Evolutionary conservation across 176 grass and related monocot genomes (phyloP).

Genomic region (Otatea glauca): DNA sequence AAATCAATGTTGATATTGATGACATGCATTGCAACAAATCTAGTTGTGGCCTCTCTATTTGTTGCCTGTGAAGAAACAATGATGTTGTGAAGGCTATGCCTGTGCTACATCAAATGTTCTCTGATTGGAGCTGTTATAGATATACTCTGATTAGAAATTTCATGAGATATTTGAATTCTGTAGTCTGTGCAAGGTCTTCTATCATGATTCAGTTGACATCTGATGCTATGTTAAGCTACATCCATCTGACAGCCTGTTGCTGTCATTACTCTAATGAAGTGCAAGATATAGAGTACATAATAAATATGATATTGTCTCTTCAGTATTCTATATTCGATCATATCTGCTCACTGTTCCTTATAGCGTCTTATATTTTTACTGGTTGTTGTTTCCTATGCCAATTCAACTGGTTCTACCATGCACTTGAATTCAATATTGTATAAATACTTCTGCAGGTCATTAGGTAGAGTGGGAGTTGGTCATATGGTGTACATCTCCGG

Average conservation of each 20-base stretch:
- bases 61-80: background rate
- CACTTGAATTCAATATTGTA: slow-evolving; percentile 39
- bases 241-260: too few relatives aligned
- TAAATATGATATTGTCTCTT: background rate
- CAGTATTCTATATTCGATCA: slow-evolving; percentile 10
- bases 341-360: background rate
- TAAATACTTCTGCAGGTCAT: slow-evolving; percentile 69
- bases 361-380: slow-evolving; percentile 12
- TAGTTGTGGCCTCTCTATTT: background rate
- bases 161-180: background rate
- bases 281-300: background rate
- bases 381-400: slow-evolving; percentile 23
- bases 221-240: background rate
- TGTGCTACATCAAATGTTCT: background rate
- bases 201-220: slow-evolving; percentile 5
- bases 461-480: slow-evolving; percentile 78
- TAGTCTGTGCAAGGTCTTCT: background rate
- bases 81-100: background rate
- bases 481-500: slow-evolving; percentile 88
- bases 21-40: background rate
- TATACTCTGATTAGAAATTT: slow-evolving; percentile 25
- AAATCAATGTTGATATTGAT: background rate
- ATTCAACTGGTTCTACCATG: slow-evolving; percentile 32
- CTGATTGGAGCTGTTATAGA: background rate
- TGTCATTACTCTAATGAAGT: slow-evolving; percentile 2